phyloP scores from a whole-genome alignment of 2,329 filamentous ascomycete species.

The Aspergillus tamarii region DNA sequence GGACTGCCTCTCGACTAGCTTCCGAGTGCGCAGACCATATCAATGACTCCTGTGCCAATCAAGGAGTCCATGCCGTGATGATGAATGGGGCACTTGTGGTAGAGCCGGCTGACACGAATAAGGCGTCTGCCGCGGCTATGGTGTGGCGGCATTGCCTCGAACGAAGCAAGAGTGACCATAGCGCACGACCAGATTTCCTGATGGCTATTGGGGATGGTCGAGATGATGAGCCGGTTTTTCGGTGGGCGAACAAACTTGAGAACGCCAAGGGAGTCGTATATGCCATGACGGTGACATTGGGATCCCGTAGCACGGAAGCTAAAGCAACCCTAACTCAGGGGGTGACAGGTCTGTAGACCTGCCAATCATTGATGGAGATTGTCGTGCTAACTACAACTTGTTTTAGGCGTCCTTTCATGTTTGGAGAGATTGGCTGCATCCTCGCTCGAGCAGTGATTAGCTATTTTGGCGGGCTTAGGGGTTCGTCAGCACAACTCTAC shows the following conservation, averaged over 20 bases:
- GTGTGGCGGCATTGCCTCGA: constrained; percentile 70
- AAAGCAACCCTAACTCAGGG: constrained; percentile 84
- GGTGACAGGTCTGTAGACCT: constrained; percentile 72
- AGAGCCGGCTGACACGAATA: constrained; percentile 84
- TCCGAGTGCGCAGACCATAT: constrained; percentile 92
- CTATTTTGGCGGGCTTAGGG: background rate
- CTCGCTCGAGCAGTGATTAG: constrained; percentile 22
- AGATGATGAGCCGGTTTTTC: constrained; percentile 91
- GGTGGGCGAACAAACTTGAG: constrained; percentile 82
- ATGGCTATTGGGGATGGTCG: constrained; percentile 88
- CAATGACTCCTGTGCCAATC: constrained; percentile 86
- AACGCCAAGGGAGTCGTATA: constrained; percentile 63
- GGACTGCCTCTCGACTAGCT: constrained; percentile 75
- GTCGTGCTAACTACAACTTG: constrained; percentile 19
- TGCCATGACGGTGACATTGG: constrained; percentile 83
- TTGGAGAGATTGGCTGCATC: constrained; percentile 54
- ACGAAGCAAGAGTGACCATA: constrained; percentile 47
- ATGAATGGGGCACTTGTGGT: constrained; percentile 80
- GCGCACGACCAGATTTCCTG: constrained; percentile 72
- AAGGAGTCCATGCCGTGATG: constrained; percentile 81
- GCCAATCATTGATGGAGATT: background rate
- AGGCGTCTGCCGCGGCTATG: constrained; percentile 76
- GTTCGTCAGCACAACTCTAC: background rate
- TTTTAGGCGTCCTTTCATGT: constrained; percentile 54
- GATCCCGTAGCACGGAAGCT: constrained; percentile 85